Percentiles rank a stretch among this genome's conserved stretches.
Evolutionary conservation across 768 basidiomycete genomes (phyloP).

Genomic region (Termitomyces sp.): DNA sequence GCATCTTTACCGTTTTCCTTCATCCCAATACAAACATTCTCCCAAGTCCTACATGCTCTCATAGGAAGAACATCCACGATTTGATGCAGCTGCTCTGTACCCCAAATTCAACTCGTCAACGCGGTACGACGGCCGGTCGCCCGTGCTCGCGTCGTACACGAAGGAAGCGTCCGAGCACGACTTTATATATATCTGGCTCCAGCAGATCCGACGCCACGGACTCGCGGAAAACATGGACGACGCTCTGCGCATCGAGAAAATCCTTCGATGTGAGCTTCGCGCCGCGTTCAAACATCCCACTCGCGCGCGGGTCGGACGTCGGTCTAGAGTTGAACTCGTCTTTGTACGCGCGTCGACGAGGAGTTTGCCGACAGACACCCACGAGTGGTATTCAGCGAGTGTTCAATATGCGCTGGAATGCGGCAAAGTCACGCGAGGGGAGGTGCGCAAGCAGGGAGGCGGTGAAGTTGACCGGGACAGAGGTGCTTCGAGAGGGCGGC

Average conservation of each 20-base stretch:
- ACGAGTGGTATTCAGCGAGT: slow-evolving; percentile 32
- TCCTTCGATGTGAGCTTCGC: slow-evolving; percentile 19
- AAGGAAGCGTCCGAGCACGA: slow-evolving; percentile 31
- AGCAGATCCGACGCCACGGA: slow-evolving; percentile 19
- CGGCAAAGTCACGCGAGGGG: too few relatives aligned
- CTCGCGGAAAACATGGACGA: slow-evolving; percentile 22
- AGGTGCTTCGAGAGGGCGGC: slow-evolving; percentile 20
- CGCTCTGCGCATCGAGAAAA: slow-evolving; percentile 21
- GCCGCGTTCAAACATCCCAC: slow-evolving; percentile 26
- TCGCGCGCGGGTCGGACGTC: slow-evolving; percentile 24
- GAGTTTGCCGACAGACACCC: slow-evolving; percentile 28
- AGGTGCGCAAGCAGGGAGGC: too few relatives aligned
- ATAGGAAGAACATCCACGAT: too few relatives aligned
- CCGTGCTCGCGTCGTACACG: slow-evolving; percentile 31
- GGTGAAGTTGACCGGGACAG: slow-evolving; percentile 24
- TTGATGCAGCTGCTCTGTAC: too few relatives aligned
- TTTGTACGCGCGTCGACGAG: slow-evolving; percentile 19
- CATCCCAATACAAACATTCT: too few relatives aligned
- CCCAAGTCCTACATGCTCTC: too few relatives aligned
- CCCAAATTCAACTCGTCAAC: too few relatives aligned
- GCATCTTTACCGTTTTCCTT: too few relatives aligned
- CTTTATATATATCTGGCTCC: neutral
- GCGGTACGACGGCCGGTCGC: slow-evolving; percentile 28
- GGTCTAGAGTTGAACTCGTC: slow-evolving; percentile 18
- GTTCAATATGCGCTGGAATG: slow-evolving; percentile 18